Percentiles rank a stretch among this genome's conserved stretches.
These are phyloP conservation scores for Nakazawaea siamensis DNA, from an alignment of 805 yeast genomes.

Conservation along the genomic window DNA sequence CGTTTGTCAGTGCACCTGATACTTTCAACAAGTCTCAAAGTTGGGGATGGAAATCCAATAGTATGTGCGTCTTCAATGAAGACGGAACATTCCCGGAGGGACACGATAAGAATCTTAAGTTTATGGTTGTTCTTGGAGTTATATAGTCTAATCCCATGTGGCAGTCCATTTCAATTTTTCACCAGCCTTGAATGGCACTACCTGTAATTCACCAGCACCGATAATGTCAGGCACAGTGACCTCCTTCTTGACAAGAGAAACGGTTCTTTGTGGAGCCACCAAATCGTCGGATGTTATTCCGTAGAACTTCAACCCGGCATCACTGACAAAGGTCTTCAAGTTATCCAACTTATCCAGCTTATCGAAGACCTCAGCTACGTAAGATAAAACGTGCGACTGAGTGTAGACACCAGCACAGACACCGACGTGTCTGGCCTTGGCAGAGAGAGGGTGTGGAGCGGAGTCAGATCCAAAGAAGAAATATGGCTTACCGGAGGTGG, in stretches of 20 bases:
- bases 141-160: conserved; percentile 53
- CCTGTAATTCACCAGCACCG: conserved; percentile 36
- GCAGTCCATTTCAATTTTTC: conserved; percentile 61
- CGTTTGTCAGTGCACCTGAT: conserved; percentile 50
- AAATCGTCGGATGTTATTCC: conserved; percentile 37
- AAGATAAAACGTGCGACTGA: conserved; percentile 73
- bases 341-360: conserved; percentile 51
- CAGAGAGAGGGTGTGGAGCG: conserved; percentile 88
- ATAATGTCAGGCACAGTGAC: conserved; percentile 53
- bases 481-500: conserved; percentile 83
- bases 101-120: conserved; percentile 35
- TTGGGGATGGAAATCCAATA: conserved; percentile 57
- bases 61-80: conserved; percentile 43
- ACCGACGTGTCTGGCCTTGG: conserved; percentile 67
- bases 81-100: conserved; percentile 36
- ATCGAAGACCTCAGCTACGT: conserved; percentile 83
- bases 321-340: conserved; percentile 67
- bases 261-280: conserved; percentile 34
- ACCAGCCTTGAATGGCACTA: conserved; percentile 87
- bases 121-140: conserved; percentile 41
- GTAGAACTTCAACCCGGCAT: conserved; percentile 68
- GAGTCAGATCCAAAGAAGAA: conserved; percentile 97
- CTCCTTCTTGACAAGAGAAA: conserved; percentile 45
- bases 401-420: conserved; percentile 99
- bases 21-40: conserved; percentile 44